Conservation (phyloP, 2,329 filamentous ascomycete species). For the Verticillium alfalfae region DNA sequence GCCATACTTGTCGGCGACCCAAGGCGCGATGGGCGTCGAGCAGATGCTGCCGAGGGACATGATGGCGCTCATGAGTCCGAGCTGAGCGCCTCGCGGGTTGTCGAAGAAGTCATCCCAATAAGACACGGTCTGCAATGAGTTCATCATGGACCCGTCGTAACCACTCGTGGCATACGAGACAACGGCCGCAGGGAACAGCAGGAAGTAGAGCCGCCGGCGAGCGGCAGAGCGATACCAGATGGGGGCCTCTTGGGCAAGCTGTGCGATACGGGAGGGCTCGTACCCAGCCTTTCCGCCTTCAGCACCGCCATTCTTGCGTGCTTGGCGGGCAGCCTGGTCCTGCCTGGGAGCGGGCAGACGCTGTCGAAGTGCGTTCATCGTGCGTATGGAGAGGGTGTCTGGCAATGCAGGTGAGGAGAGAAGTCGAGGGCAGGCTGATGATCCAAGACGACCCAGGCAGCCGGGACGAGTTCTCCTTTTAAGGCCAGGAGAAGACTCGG, state of each 20-base stretch:
- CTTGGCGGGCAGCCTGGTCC: slow-evolving; percentile 13
- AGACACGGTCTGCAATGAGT: slow-evolving; percentile 36
- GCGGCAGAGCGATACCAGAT: slow-evolving; percentile 23
- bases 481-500: not conserved
- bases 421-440: not conserved
- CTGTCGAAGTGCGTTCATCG: slow-evolving; percentile 16
- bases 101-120: slow-evolving; percentile 35
- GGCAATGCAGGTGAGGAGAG: not conserved
- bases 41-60: slow-evolving; percentile 42
- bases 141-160: slow-evolving; percentile 46
- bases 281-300: slow-evolving; percentile 6
- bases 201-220: slow-evolving; percentile 21
- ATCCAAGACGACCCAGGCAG: not conserved
- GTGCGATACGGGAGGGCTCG: slow-evolving; percentile 19
- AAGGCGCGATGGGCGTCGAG: slow-evolving; percentile 20
- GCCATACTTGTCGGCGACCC: slow-evolving; percentile 22
- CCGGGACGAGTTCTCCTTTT: not conserved
- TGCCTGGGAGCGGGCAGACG: slow-evolving; percentile 18
- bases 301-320: slow-evolving; percentile 11
- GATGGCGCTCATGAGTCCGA: slow-evolving; percentile 30
- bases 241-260: slow-evolving; percentile 17
- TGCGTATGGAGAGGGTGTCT: not conserved
- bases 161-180: slow-evolving; percentile 36
- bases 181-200: slow-evolving; percentile 25
- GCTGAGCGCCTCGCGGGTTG: slow-evolving; percentile 22